These are phyloP conservation scores for Kurtzmaniella cleridarum DNA, from an alignment of 805 yeast species.

Conservation along the genomic window DNA sequence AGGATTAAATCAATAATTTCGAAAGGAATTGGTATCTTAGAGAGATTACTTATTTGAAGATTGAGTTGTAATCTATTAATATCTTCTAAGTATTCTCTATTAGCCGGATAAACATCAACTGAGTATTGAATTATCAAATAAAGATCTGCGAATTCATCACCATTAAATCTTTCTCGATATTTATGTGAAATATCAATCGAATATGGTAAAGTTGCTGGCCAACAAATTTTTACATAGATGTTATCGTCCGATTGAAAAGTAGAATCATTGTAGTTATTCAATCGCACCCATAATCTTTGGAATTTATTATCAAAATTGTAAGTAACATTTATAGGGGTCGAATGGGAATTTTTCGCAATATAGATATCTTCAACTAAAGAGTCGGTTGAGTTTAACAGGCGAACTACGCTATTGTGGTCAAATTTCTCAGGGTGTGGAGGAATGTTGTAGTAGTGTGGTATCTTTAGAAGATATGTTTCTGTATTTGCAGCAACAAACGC, in stretches of 20 bases:
- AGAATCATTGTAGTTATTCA: constrained; percentile 29
- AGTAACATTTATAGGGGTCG: not conserved
- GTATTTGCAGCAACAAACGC: constrained; percentile 26
- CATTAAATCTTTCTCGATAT: constrained; percentile 13
- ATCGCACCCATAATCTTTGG: constrained; percentile 19
- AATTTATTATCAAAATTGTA: not conserved
- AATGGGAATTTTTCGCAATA: constrained; percentile 3
- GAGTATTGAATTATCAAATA: constrained; percentile 18
- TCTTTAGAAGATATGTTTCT: constrained; percentile 24
- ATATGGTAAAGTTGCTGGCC: constrained; percentile 32
- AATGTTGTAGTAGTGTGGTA: constrained; percentile 33
- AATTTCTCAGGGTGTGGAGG: constrained; percentile 12
- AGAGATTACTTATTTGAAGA: constrained; percentile 22
- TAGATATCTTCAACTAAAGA: constrained; percentile 9
- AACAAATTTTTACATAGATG: constrained; percentile 26
- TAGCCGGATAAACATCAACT: constrained; percentile 16
- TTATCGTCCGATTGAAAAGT: constrained; percentile 21
- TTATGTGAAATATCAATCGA: constrained; percentile 18
- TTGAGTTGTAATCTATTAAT: constrained; percentile 15
- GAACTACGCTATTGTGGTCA: not conserved
- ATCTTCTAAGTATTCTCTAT: constrained; percentile 3
- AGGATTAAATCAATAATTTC: constrained; percentile 23
- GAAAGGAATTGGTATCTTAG: constrained; percentile 28
- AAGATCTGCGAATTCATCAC: constrained; percentile 10
- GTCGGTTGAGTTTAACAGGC: constrained; percentile 8